phyloP scores from a whole-genome alignment of 805 yeast species.

The Metschnikowia cerradonensis region DNA sequence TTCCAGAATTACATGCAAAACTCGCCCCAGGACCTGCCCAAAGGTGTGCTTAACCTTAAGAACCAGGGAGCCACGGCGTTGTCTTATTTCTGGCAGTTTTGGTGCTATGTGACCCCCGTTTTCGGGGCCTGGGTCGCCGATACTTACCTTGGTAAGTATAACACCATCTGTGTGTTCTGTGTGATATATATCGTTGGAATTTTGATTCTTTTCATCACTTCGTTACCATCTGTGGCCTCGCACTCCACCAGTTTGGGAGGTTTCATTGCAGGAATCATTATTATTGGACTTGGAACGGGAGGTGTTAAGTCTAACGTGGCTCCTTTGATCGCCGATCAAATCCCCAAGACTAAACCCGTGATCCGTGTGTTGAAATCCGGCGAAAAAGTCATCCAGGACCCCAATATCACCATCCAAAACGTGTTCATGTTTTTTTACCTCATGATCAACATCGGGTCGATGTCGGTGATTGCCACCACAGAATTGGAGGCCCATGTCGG shows the following conservation, averaged over 20 bases:
- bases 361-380: constrained; percentile 38
- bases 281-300: constrained; percentile 76
- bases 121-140: constrained; percentile 75
- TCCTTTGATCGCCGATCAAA: constrained; percentile 60
- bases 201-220: constrained; percentile 62
- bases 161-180: constrained; percentile 60
- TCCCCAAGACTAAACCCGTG: constrained; percentile 38
- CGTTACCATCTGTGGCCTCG: constrained; percentile 55
- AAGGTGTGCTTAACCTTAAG: constrained; percentile 59
- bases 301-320: constrained; percentile 76
- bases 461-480: constrained; percentile 74
- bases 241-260: constrained; percentile 60
- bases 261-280: constrained; percentile 49
- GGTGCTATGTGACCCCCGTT: constrained; percentile 79
- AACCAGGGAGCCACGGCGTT: constrained; percentile 65
- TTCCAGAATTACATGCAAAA: constrained; percentile 77
- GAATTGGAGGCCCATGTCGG: constrained; percentile 64
- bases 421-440: constrained; percentile 74
- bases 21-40: constrained; percentile 33
- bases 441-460: constrained; percentile 71
- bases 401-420: constrained; percentile 65
- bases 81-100: constrained; percentile 71
- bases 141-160: constrained; percentile 67
- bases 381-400: constrained; percentile 49
- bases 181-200: constrained; percentile 59